Evolutionary conservation across 176 grass and related monocot species (phyloP).

Genomic region (Musa beccarii): DNA sequence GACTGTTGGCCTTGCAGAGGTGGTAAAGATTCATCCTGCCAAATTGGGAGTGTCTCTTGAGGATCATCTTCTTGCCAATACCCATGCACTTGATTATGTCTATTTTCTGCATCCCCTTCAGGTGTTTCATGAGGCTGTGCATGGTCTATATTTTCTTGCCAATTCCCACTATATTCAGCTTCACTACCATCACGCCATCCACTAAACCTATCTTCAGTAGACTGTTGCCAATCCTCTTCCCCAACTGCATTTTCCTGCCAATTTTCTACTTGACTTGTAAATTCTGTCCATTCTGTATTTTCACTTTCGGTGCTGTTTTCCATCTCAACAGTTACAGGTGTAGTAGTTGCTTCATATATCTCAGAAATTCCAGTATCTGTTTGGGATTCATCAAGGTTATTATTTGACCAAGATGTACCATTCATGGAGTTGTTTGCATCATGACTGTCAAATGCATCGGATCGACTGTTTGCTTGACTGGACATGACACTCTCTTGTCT

Average conservation of each 20-base stretch:
- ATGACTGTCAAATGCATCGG: not conserved
- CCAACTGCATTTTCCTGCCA: slow-evolving; percentile 14
- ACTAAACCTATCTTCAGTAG: slow-evolving; percentile 5
- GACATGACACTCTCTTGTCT: slow-evolving; percentile 54
- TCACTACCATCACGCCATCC: not conserved
- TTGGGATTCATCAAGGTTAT: not conserved
- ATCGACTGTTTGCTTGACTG: slow-evolving; percentile 24
- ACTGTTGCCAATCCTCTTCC: slow-evolving; percentile 15
- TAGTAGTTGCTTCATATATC: not conserved
- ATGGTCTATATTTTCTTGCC: slow-evolving; percentile 15
- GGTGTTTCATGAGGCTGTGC: not conserved
- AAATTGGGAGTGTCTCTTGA: slow-evolving; percentile 27
- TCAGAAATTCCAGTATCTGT: not conserved
- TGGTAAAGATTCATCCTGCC: slow-evolving; percentile 68
- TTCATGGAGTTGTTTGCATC: not conserved
- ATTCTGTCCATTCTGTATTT: slow-evolving; percentile 7
- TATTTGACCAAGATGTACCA: not conserved
- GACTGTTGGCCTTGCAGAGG: slow-evolving; percentile 36
- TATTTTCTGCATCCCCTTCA: slow-evolving; percentile 14
- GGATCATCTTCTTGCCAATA: slow-evolving; percentile 13
- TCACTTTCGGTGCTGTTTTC: not conserved
- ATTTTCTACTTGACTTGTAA: not conserved
- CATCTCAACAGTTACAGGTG: not conserved
- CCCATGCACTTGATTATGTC: slow-evolving; percentile 1
- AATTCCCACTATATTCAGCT: slow-evolving; percentile 4